Conservation (phyloP, 2,329 filamentous ascomycete species). For the Orbilia brochopaga region DNA sequence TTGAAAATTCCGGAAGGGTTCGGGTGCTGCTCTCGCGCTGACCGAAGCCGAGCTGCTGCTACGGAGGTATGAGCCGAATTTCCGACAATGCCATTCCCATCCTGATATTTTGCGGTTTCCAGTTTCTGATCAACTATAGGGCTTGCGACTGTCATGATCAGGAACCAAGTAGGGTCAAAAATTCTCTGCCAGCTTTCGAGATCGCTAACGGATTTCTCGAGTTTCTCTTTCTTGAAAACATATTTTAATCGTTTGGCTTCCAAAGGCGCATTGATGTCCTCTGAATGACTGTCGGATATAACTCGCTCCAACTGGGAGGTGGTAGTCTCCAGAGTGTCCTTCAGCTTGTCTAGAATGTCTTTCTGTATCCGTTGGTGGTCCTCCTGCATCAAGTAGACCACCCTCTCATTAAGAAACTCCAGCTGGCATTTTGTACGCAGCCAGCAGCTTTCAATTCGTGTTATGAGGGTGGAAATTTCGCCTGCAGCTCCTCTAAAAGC, state of each 20-base stretch:
- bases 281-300: conserved; percentile 11
- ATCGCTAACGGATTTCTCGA: conserved; percentile 56
- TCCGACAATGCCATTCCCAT: conserved; percentile 27
- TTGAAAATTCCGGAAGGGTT: conserved; percentile 2
- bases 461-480: conserved; percentile 51
- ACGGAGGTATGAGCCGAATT: conserved; percentile 33
- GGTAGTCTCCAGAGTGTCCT: conserved; percentile 28
- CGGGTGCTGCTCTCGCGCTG: conserved; percentile 10
- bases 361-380: conserved; percentile 52
- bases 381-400: conserved; percentile 48
- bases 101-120: conserved; percentile 16
- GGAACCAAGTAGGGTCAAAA: conserved; percentile 57
- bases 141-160: conserved; percentile 55
- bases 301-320: conserved; percentile 31
- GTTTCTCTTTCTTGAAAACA: conserved; percentile 51
- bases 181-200: conserved; percentile 56
- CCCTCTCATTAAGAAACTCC: conserved; percentile 52
- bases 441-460: conserved; percentile 52
- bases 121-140: conserved; percentile 54
- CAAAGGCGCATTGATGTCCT: conserved; percentile 29
- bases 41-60: conserved; percentile 31
- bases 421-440: conserved; percentile 54
- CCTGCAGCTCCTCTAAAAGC: conserved; percentile 51
- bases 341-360: conserved; percentile 48
- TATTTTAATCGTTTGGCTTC: conserved; percentile 51